phyloP scores from a whole-genome alignment of 208 protist genomes.

The Acanthamoeba culbertsoni region DNA sequence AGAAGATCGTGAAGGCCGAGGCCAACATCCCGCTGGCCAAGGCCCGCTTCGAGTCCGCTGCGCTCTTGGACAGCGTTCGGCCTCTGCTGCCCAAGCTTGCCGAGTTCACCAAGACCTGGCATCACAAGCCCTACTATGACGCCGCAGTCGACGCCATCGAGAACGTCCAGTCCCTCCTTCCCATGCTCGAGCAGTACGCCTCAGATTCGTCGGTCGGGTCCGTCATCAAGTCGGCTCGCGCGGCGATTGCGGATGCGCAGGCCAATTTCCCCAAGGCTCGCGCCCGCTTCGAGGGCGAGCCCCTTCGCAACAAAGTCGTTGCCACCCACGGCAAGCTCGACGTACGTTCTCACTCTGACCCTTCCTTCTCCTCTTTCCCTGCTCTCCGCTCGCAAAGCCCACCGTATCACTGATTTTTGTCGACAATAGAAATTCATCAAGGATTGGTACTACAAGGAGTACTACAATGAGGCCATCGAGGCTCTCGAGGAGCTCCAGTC shows the following conservation, averaged over 20 bases:
- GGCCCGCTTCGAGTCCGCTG: neutral
- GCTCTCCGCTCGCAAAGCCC: neutral
- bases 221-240: neutral
- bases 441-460: neutral
- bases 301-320: neutral
- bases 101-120: neutral
- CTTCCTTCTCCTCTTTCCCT: neutral
- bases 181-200: constrained; percentile 7
- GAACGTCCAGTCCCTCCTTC: neutral
- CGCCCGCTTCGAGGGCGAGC: constrained; percentile 16
- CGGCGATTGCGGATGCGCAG: neutral
- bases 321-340: constrained; percentile 5
- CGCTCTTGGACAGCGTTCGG: neutral
- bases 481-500: neutral
- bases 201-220: neutral
- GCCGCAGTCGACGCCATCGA: constrained; percentile 6
- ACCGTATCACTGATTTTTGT: too few species aligned
- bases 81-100: neutral
- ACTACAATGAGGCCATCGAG: neutral
- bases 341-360: neutral
- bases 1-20: neutral
- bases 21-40: neutral
- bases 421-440: neutral
- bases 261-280: neutral
- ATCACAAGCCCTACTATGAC: constrained; percentile 39